Base-by-base conservation (phyloP, 306 rosid genomes). In the Dalbergia oliveri region DNA sequence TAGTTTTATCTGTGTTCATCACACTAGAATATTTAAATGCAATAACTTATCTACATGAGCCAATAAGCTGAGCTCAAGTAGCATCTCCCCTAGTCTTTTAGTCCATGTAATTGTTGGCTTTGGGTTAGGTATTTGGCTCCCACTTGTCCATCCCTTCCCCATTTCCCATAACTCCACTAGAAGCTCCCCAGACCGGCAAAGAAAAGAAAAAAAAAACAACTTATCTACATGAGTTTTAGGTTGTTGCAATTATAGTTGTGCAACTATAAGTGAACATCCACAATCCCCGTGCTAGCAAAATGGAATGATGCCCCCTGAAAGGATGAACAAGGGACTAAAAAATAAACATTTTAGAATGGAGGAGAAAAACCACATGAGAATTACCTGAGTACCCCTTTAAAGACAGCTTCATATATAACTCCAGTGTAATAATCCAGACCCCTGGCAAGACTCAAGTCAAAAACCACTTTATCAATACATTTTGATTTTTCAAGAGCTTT, bases 361-460 rank as follows among this genome's bases (percentile, higher is more conserved):
- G 65, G 39, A 73, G 44, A 72, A 13, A 66, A 19, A 82, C 33
- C 39, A 72, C 44, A 34, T 11, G 14, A 72, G 47, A 69, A 80
- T 84, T 88, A 95, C 98, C 97, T 91, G 97, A 6, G 91, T 16
- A 56, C 94, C 97, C 98, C 99, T 85, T 88, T 93, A 73, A 95
- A 90, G 78, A 86, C 93, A 76, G 98, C 99, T 91, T 95, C 99
- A 79, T 69, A 95, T 84, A 95, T 90, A 49, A 95, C 94, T 57
- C 99, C 99, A 9, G 97, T 95, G 75, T 95, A 95, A 82, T 95
- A 95, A 88, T 95, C 98, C 35, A 95, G 97, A 72, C 99, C 99
- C 79, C 99, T 88, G 66, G 99, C 98, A 74, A 93, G 99, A 78
- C 99, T 95, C 84, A 95, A 84, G 94, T 95, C 98, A 89, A 95